phyloP scores from a whole-genome alignment of 345 rosid species.

The Camelina sativa region DNA sequence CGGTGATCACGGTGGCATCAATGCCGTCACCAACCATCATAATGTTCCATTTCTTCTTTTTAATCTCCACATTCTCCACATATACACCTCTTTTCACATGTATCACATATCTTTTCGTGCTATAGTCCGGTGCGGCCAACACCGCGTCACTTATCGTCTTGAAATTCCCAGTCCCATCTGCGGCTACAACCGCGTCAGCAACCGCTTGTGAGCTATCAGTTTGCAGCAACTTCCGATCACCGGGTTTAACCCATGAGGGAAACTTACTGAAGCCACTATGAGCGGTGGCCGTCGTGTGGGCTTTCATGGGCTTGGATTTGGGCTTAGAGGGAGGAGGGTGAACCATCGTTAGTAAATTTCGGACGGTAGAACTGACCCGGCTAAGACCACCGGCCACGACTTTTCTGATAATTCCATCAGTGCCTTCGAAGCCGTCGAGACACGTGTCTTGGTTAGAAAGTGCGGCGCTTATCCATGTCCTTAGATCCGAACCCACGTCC shows the following conservation, averaged over 20 bases:
- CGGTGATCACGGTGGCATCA: constrained; percentile 63
- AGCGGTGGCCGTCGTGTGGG: neutral
- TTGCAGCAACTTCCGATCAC: constrained; percentile 58
- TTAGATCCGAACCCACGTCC: constrained; percentile 66
- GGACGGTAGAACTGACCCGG: constrained; percentile 56
- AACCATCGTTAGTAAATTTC: constrained; percentile 59
- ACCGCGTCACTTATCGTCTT: constrained; percentile 67
- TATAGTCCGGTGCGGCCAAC: constrained; percentile 64
- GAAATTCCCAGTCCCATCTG: constrained; percentile 79
- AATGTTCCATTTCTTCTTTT: constrained; percentile 80
- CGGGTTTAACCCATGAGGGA: constrained; percentile 66
- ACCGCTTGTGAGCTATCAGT: constrained; percentile 39
- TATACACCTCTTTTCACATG: constrained; percentile 72
- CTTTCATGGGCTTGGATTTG: constrained; percentile 15
- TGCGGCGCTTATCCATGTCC: constrained; percentile 84
- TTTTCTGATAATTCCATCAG: constrained; percentile 55
- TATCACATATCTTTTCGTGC: constrained; percentile 56
- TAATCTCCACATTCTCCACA: constrained; percentile 75
- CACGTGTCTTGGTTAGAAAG: constrained; percentile 82
- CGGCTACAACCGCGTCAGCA: constrained; percentile 66
- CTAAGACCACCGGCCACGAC: constrained; percentile 58
- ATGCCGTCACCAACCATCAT: constrained; percentile 85
- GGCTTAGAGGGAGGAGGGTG: constrained; percentile 44
- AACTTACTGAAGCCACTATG: constrained; percentile 45
- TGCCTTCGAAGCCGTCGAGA: constrained; percentile 75